phyloP scores from a whole-genome alignment of 1,284 basidiomycete species.

The Psilocybe mexicana region DNA sequence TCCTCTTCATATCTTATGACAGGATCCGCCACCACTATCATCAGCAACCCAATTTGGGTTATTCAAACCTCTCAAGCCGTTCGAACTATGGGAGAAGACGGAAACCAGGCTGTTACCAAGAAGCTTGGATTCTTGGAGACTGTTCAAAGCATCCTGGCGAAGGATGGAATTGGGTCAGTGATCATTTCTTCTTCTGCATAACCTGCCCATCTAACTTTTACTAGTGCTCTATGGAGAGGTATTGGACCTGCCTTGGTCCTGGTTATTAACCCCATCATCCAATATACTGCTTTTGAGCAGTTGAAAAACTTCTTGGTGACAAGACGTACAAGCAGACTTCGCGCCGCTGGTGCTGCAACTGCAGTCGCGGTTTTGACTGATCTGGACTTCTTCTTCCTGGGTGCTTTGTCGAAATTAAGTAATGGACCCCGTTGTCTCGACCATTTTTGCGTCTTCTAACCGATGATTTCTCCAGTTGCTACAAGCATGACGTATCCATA shows the following conservation, averaged over 20 bases:
- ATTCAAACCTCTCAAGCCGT: constrained; percentile 93
- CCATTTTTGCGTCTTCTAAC: neutral
- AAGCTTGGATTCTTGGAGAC: constrained; percentile 74
- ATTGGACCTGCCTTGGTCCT: constrained; percentile 92
- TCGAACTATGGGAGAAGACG: constrained; percentile 45
- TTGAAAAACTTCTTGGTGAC: constrained; percentile 78
- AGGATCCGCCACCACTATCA: constrained; percentile 89
- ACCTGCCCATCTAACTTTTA: neutral
- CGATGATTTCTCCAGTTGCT: constrained; percentile 50
- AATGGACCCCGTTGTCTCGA: constrained; percentile 24
- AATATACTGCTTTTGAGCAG: constrained; percentile 84
- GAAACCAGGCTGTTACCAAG: constrained; percentile 34
- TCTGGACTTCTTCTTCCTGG: constrained; percentile 88
- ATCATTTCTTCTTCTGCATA: neutral
- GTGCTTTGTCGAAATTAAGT: constrained; percentile 86
- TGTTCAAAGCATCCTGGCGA: constrained; percentile 70
- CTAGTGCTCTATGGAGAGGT: constrained; percentile 89
- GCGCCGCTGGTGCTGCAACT: constrained; percentile 41
- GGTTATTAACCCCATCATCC: constrained; percentile 94
- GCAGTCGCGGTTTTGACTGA: constrained; percentile 65
- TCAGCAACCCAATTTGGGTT: constrained; percentile 96
- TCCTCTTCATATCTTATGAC: neutral
- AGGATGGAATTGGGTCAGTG: constrained; percentile 65
- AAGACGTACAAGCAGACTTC: constrained; percentile 55
- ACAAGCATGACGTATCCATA: constrained; percentile 78